Base-by-base conservation (phyloP, 139 green algal species). In the Coelastrella sp. region DNA sequence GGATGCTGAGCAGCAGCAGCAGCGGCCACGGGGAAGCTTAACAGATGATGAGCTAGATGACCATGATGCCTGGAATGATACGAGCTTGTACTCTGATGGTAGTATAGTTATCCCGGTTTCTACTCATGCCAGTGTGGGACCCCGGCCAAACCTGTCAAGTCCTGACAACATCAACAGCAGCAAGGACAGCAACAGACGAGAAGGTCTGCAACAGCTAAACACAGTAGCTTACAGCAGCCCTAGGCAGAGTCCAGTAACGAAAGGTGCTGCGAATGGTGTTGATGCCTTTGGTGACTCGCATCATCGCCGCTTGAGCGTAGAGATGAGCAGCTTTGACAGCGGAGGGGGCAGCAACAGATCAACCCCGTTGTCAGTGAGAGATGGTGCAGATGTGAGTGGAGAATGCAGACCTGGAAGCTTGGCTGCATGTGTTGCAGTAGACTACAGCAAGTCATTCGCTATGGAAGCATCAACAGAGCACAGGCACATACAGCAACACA, bases 41-140 rank as follows among this genome's bases (percentile, higher is more conserved):
- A 17, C 5, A 19, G 69, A 43, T 48, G n/a, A 19, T 17, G 38
- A 40, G 3, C 23, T 48, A 25, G 69, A 60, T 79, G 69, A 13
- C 1, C 40, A 79, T 21, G 69, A 34, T 43, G 35, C 7, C 27
- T 50, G 27, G 5, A 0, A 45, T 48, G 34, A 74, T 27, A 4
- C 13, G 34, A 30, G 35, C n/a, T n/a, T n/a, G 6, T 50, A 27
- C 3, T 6, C 13, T 4, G 9, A 82, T 27, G 53, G 35, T 4
- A 2, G 9, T 4, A 23, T 82, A 7, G 15, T 69, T 2, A 82
- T 82, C 0, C 75, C 75, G 15, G 35, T 82, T 3, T 82, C 75
- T 13, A 72, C 75, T 19, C 75, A 82, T 59, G 75, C 75, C 17
- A 82, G 75, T 35, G 57, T 71, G 57, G 62, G 62, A 17, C 62